Evolutionary conservation across 768 basidiomycete genomes (phyloP), one percentile per base, ranked within the genome.

Genomic region (Mycena galopus): DNA sequence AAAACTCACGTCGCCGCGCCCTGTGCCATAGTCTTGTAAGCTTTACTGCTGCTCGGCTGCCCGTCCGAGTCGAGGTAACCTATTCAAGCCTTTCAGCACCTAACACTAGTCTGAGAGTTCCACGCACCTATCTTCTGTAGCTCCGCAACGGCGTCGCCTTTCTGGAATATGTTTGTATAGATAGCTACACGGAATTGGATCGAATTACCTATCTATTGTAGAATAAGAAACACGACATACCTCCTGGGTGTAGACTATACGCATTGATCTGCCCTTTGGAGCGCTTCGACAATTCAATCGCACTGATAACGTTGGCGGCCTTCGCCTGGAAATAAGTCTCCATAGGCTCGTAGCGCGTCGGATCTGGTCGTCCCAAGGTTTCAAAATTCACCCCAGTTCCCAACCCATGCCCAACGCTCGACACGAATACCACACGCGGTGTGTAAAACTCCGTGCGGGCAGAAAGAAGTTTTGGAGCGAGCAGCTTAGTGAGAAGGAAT

Each of bases 1-100:
- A 14, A 65, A 6, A 33, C 58, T 55, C 19, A 73, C 73, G 73
- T 73, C n/a, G 73, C 73, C 3, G 35, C 59, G 9, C 59, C 59
- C 29, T 60, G 59, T 5, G 8, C 11, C 30, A 29, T 32, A 2
- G 61, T 62, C 21, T 62, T 62, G 11, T 4, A 39, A 16, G 1
- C 3, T 27, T 57, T 62, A 32, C 56, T 32, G 4, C 10, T 37
- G 2, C 19, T 59, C 27, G 69, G 73, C 12, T 25, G 27, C 0
- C 65, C 69, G 11, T 74, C 73, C 12, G 73, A 6, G 14, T 33
- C 65, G 6, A 66, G 64, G 59, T 17, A n/a, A n/a, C 6, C 42
- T 12, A 23, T 50, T 50, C 21, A 50, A 23, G 16, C 42, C 42
- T 27, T 27, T 25, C n/a, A n/a, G n/a, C n/a, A n/a, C n/a, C n/a